phyloP scores from a whole-genome alignment of 441 rosid species.

The Manihot esculenta region DNA sequence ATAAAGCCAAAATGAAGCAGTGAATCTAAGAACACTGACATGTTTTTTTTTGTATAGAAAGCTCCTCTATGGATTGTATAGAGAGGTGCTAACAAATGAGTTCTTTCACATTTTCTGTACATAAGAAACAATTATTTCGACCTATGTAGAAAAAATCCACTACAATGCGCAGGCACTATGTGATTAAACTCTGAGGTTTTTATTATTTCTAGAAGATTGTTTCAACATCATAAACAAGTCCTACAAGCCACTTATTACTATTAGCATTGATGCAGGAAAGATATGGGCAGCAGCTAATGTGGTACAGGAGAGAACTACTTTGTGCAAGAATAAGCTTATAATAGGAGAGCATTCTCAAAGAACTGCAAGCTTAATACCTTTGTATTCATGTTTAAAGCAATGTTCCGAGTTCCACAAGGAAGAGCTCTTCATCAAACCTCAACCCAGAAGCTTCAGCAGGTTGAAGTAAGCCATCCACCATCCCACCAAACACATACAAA shows the following conservation, averaged over 20 bases:
- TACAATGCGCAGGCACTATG: too few relatives aligned
- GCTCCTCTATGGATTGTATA: too few relatives aligned
- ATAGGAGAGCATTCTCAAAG: not conserved
- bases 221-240: not conserved
- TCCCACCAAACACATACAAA: conserved; percentile 81
- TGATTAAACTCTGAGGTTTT: too few relatives aligned
- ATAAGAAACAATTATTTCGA: too few relatives aligned
- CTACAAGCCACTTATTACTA: not conserved
- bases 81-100: too few relatives aligned
- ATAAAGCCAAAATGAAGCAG: too few relatives aligned
- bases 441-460: conserved; percentile 55
- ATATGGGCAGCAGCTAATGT: conserved; percentile 3
- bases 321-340: conserved; percentile 16
- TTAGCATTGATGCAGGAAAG: conserved; percentile 8
- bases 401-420: conserved; percentile 62
- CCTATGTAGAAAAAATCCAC: too few relatives aligned
- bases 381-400: conserved; percentile 29
- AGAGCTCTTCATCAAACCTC: conserved; percentile 73
- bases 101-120: too few relatives aligned
- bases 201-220: not conserved
- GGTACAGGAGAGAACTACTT: conserved; percentile 2
- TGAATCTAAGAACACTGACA: too few relatives aligned
- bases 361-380: conserved; percentile 13
- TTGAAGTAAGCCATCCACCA: conserved; percentile 67
- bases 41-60: too few relatives aligned